These are phyloP conservation scores for Candida vaughaniae DNA, from an alignment of 805 yeast species.

Conservation along the genomic window DNA sequence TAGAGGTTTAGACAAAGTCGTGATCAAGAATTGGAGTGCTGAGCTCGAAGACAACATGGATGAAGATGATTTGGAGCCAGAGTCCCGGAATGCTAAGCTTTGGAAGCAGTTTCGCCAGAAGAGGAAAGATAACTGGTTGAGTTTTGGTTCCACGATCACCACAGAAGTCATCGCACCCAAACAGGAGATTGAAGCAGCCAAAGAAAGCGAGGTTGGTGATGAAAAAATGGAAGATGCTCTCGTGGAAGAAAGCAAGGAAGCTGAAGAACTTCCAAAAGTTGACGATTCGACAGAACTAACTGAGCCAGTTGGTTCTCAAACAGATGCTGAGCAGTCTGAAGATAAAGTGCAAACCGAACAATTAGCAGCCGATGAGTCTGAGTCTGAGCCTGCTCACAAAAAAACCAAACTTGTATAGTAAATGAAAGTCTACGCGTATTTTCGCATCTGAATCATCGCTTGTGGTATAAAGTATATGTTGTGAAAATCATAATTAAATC, in stretches of 20 bases:
- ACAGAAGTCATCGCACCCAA: conserved; percentile 2
- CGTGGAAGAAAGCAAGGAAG: neutral
- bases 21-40: conserved; percentile 8
- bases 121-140: conserved; percentile 25
- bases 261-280: too few relatives aligned
- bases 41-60: conserved; percentile 6
- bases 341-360: too few relatives aligned
- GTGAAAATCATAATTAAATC: too few relatives aligned
- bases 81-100: conserved; percentile 25
- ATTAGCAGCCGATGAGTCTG: too few relatives aligned
- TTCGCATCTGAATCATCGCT: too few relatives aligned
- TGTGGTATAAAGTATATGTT: too few relatives aligned
- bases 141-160: conserved; percentile 19
- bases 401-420: too few relatives aligned
- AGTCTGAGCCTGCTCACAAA: too few relatives aligned
- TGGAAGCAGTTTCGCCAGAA: conserved; percentile 32
- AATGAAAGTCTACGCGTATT: too few relatives aligned
- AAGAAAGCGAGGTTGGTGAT: conserved; percentile 2
- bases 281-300: too few relatives aligned
- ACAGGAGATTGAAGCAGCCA: conserved; percentile 6
- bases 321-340: too few relatives aligned
- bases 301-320: too few relatives aligned
- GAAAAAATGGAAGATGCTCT: neutral
- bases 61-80: conserved; percentile 15
- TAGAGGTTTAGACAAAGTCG: conserved; percentile 29